Percentiles rank a stretch among this genome's conserved stretches.
Evolutionary conservation across 257 asterid species (phyloP).

Genomic region (Verbascum thapsus): DNA sequence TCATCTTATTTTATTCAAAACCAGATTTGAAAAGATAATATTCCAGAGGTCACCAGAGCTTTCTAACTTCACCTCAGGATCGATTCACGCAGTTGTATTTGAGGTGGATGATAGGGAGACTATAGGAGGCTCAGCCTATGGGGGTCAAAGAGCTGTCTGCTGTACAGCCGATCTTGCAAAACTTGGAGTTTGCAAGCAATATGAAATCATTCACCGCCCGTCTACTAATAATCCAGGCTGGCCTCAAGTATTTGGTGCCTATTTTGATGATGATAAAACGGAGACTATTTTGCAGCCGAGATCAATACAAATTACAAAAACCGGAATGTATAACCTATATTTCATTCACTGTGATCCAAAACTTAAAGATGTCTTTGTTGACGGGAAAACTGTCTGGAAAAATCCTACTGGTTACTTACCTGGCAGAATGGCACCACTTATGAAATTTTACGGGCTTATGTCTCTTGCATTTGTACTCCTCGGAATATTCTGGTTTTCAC

Average conservation of each 20-base stretch:
- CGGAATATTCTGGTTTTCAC: constrained; percentile 93
- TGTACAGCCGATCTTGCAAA: constrained; percentile 91
- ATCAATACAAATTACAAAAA: constrained; percentile 69
- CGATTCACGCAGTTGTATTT: constrained; percentile 71
- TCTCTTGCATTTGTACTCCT: constrained; percentile 84
- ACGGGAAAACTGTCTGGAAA: constrained; percentile 94
- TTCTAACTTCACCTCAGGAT: constrained; percentile 71
- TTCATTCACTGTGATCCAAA: constrained; percentile 87
- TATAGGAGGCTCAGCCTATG: constrained; percentile 94
- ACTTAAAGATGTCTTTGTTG: constrained; percentile 66
- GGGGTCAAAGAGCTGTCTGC: constrained; percentile 96
- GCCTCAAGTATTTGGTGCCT: constrained; percentile 81
- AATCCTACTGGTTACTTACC: constrained; percentile 92
- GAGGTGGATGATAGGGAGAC: constrained; percentile 90
- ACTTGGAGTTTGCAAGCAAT: constrained; percentile 89
- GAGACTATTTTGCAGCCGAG: constrained; percentile 59
- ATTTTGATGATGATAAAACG: constrained; percentile 55
- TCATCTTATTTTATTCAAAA: constrained; percentile 27
- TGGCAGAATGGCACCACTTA: constrained; percentile 98
- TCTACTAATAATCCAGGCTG: constrained; percentile 78
- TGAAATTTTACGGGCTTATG: constrained; percentile 85
- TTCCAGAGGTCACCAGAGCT: constrained; percentile 75
- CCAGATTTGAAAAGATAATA: constrained; percentile 77
- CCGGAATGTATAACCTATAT: constrained; percentile 95
- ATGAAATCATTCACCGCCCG: constrained; percentile 79